Conservation (phyloP, 164 flowering plant species). For the Cinnamomum micranthum region DNA sequence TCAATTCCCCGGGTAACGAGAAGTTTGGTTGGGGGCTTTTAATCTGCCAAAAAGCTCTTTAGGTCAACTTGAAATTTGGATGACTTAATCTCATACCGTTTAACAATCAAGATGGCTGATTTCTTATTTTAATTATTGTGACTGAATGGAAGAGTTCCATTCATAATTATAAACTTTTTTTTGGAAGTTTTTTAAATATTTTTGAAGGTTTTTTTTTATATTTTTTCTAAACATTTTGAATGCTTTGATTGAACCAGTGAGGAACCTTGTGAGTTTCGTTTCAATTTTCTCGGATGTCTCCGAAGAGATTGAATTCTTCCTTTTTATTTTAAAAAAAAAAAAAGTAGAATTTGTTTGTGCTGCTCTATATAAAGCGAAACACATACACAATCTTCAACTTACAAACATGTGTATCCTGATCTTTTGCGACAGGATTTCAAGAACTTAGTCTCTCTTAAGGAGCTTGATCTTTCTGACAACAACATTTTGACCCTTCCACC, state of each 20-base stretch:
- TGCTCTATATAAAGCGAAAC: too few relatives aligned
- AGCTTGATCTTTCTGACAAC: conserved; percentile 82
- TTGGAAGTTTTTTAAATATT: too few relatives aligned
- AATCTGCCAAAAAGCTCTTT: background rate
- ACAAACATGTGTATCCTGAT: background rate
- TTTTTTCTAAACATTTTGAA: background rate
- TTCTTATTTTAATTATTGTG: background rate
- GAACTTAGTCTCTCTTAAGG: conserved; percentile 61
- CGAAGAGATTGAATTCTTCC: too few relatives aligned
- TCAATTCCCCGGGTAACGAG: conserved; percentile 60
- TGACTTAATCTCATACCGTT: background rate
- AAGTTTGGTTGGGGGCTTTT: background rate
- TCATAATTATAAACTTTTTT: background rate
- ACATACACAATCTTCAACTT: background rate
- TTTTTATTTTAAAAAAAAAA: too few relatives aligned
- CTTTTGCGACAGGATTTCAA: conserved; percentile 54
- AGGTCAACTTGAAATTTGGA: background rate
- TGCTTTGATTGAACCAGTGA: background rate
- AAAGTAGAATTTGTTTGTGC: too few relatives aligned
- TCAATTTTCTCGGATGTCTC: too few relatives aligned
- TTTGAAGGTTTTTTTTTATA: background rate
- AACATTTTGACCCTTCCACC: conserved; percentile 69
- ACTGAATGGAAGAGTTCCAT: background rate
- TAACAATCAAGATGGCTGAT: background rate
- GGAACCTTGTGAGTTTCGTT: background rate